phyloP scores from a whole-genome alignment of 257 asterid species.

The Solanum clarkiae region DNA sequence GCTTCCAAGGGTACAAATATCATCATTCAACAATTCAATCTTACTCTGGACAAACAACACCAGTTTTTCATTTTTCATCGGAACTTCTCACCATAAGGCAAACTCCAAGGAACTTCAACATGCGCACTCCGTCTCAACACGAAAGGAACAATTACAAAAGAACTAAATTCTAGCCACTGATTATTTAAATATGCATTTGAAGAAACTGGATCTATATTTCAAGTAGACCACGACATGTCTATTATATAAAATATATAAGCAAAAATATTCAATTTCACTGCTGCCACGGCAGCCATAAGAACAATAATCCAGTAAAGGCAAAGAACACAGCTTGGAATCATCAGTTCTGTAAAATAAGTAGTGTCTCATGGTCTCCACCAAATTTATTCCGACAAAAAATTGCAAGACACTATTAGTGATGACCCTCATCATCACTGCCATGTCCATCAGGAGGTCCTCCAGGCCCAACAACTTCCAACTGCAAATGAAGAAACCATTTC shows the following conservation, averaged over 20 bases:
- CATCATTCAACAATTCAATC: background rate
- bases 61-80: background rate
- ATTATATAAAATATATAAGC: background rate
- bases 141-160: background rate
- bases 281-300: constrained; percentile 29
- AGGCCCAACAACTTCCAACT: constrained; percentile 18
- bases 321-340: constrained; percentile 20
- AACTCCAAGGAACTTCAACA: background rate
- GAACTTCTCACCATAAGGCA: background rate
- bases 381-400: constrained; percentile 37
- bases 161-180: background rate
- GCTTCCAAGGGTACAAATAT: background rate
- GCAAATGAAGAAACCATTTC: background rate
- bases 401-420: constrained; percentile 16
- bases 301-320: constrained; percentile 20
- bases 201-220: background rate
- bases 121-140: background rate
- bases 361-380: constrained; percentile 27
- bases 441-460: constrained; percentile 19
- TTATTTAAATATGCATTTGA: background rate
- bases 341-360: constrained; percentile 32
- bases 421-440: constrained; percentile 4
- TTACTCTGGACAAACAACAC: background rate
- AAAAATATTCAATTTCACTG: constrained; percentile 4
- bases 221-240: background rate